Evolutionary conservation across 495 filamentous ascomycete genomes (phyloP).

Genomic region (Penicillium silybi): DNA sequence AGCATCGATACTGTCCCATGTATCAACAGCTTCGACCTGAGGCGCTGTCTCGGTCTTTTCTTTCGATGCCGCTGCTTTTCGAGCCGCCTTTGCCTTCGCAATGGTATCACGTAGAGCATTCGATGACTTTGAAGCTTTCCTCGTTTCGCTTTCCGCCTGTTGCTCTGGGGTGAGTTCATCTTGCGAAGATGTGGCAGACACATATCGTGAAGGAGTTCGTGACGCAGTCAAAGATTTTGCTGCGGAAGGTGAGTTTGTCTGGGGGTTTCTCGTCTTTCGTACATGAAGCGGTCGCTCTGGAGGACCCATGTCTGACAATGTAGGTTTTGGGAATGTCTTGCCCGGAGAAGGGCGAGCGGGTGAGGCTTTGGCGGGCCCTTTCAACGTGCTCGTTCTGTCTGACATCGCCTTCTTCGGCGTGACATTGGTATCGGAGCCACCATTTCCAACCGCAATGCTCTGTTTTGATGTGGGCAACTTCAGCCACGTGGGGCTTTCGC

Average conservation of each 20-base stretch:
- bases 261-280: conserved; percentile 42
- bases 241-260: conserved; percentile 23
- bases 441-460: conserved; percentile 8
- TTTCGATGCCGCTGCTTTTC: conserved; percentile 52
- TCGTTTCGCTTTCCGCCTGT: conserved; percentile 28
- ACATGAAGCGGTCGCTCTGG: conserved; percentile 47
- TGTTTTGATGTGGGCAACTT: conserved; percentile 23
- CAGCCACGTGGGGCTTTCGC: conserved; percentile 27
- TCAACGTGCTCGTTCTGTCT: conserved; percentile 17
- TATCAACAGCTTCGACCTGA: conserved; percentile 23
- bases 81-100: conserved; percentile 87
- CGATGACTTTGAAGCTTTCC: conserved; percentile 65
- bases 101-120: conserved; percentile 83
- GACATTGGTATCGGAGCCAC: conserved; percentile 2
- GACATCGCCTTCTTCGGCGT: conserved; percentile 16
- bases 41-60: conserved; percentile 19
- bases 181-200: conserved; percentile 30
- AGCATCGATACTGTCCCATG: conserved; percentile 42
- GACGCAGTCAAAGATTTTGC: conserved; percentile 31
- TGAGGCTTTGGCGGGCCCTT: conserved; percentile 42
- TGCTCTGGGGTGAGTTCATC: conserved; percentile 30
- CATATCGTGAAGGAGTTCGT: conserved; percentile 28
- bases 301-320: conserved; percentile 37
- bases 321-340: conserved; percentile 52
- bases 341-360: conserved; percentile 54